Evolutionary conservation across 441 rosid species (phyloP), one percentile per base, ranked within the genome.

Genomic region (Eutrema salsugineum): DNA sequence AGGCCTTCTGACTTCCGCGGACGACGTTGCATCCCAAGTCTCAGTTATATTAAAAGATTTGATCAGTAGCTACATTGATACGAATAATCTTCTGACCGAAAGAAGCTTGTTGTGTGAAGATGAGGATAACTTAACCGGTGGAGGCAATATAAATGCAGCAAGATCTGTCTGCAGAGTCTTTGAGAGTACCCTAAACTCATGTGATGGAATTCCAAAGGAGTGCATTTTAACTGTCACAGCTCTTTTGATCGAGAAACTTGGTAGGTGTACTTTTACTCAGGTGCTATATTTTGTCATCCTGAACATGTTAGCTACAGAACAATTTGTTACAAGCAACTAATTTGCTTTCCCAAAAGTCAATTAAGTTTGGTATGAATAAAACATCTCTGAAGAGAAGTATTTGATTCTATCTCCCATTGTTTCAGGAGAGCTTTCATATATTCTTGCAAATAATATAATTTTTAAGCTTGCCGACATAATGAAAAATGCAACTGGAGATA

Each of bases 381-480:
- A 40, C 24, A 60, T 22, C 20, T n/a, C 2, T 51, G 1, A 27
- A 32, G 6, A n/a, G 36, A 46, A 48, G 27, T 48, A 46, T 47
- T 47, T 46, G 38, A 20, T 60, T 54, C 14, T 38, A 22, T 67
- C 66, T 70, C 44, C 56, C 14, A 44, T 58, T 62, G 16, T 69
- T 82, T 75, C 78, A 87, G 95, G 97, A 49, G 82, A 76, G 46
- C 50, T 66, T 48, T 92, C 99, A 32, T 77, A 74, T 75, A 66
- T 81, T 65, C 86, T 80, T 78, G 84, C 90, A 89, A 86, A 79
- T 79, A 73, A 64, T 59, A 77, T 89, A 56, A 53, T 90, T 61
- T 77, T 85, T 64, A 87, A 88, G 83, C 96, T 94, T 76, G 94
- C 89, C 1, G 75, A 83, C 58, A 76, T 89, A 71, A 84, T 86